A percentile compares a stretch with the other conserved stretches of the same genome.
Evolutionary conservation across 2,329 filamentous ascomycete species (phyloP).

Genomic region (Hymenoscyphus repandus): DNA sequence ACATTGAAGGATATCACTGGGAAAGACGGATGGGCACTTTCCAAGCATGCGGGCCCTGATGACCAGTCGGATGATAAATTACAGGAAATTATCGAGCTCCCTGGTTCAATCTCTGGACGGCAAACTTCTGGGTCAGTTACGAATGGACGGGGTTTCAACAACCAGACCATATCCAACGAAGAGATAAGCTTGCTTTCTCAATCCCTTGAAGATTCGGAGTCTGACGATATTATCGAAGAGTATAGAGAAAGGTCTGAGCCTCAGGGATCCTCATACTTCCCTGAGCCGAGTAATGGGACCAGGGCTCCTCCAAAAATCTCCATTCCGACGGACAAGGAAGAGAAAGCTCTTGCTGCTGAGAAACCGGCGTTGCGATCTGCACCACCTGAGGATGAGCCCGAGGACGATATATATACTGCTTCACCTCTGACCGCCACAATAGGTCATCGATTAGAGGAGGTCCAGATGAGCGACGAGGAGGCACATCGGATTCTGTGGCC

Average conservation of each 20-base stretch:
- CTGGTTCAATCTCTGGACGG: slow-evolving; percentile 8
- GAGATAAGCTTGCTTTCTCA: slow-evolving; percentile 38
- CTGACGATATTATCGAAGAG: slow-evolving; percentile 33
- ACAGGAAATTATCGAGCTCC: slow-evolving; percentile 14
- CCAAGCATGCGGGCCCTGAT: slow-evolving; percentile 31
- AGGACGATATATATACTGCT: slow-evolving; percentile 15
- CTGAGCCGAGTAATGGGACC: background rate
- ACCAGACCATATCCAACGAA: slow-evolving; percentile 15
- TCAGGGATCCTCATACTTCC: slow-evolving; percentile 4
- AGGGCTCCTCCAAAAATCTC: slow-evolving; percentile 3
- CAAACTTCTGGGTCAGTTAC: background rate
- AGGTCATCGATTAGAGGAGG: background rate
- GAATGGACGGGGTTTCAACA: background rate
- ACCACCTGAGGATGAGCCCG: background rate
- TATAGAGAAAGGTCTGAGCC: slow-evolving; percentile 14
- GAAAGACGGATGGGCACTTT: slow-evolving; percentile 44
- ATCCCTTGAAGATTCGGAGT: slow-evolving; percentile 35
- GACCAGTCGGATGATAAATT: slow-evolving; percentile 7
- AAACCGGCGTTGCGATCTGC: slow-evolving; percentile 1
- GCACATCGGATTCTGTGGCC: slow-evolving; percentile 26
- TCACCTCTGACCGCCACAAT: slow-evolving; percentile 13
- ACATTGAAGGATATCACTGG: slow-evolving; percentile 46
- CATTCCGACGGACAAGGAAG: slow-evolving; percentile 5
- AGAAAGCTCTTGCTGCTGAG: slow-evolving; percentile 15
- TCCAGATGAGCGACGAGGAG: slow-evolving; percentile 26